Conservation (phyloP, 1,139 yeast species). For the Pneumocystis wakefieldiae region DNA sequence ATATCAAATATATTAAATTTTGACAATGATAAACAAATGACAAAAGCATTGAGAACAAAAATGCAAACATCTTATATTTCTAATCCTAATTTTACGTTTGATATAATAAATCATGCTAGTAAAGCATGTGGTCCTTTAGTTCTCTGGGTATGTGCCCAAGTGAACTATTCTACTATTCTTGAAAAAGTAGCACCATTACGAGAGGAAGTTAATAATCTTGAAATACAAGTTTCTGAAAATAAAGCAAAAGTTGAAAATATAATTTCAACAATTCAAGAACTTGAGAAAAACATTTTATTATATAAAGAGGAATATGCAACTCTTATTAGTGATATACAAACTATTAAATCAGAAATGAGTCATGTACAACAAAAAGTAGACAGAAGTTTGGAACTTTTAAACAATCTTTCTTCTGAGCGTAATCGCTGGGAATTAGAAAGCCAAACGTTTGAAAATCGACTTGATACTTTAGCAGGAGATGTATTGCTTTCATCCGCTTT, state of each 20-base stretch:
- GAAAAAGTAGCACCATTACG: slow-evolving; percentile 63
- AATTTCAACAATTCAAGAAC: slow-evolving; percentile 63
- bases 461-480: slow-evolving; percentile 46
- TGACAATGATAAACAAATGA: slow-evolving; percentile 46
- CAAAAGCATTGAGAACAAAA: slow-evolving; percentile 35
- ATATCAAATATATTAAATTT: slow-evolving; percentile 68
- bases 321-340: slow-evolving; percentile 64
- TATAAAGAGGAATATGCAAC: slow-evolving; percentile 57
- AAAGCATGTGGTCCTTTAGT: slow-evolving; percentile 89
- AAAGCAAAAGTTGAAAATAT: slow-evolving; percentile 52
- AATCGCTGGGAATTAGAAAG: slow-evolving; percentile 60
- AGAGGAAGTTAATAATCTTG: slow-evolving; percentile 47
- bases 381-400: slow-evolving; percentile 49
- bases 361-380: slow-evolving; percentile 45
- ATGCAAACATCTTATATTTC: slow-evolving; percentile 51
- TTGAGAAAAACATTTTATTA: slow-evolving; percentile 50
- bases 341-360: slow-evolving; percentile 54
- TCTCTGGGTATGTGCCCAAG: slow-evolving; percentile 83
- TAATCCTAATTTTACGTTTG: slow-evolving; percentile 51
- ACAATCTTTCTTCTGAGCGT: slow-evolving; percentile 51
- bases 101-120: slow-evolving; percentile 72
- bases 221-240: slow-evolving; percentile 46
- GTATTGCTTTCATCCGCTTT: slow-evolving; percentile 49
- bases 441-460: slow-evolving; percentile 34
- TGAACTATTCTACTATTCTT: slow-evolving; percentile 51